Percentiles rank a stretch among this genome's conserved stretches.
Conservation (phyloP, 1,284 basidiomycete genomes). For the Neotropicomus parvogracilis region DNA sequence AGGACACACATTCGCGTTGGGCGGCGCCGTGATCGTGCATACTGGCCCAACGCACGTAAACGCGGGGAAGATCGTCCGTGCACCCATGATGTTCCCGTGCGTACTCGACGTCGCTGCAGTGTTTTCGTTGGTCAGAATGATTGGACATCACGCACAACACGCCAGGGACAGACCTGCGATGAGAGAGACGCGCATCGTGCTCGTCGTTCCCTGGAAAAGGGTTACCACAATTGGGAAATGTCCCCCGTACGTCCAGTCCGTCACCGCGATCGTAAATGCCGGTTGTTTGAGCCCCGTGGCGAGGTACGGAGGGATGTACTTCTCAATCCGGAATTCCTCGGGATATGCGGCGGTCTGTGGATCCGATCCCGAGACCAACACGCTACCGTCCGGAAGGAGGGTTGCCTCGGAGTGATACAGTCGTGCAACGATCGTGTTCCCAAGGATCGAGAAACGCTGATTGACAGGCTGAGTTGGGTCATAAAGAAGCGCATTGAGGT, state of each 20-base stretch:
- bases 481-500: slow-evolving; percentile 62
- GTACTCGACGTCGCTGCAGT: slow-evolving; percentile 68
- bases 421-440: slow-evolving; percentile 71
- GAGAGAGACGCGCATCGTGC: slow-evolving; percentile 61
- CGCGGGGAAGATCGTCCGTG: slow-evolving; percentile 63
- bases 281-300: slow-evolving; percentile 55
- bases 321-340: slow-evolving; percentile 74
- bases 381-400: slow-evolving; percentile 64
- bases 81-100: slow-evolving; percentile 74
- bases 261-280: slow-evolving; percentile 49
- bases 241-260: slow-evolving; percentile 59
- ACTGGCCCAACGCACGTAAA: slow-evolving; percentile 59
- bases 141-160: background rate
- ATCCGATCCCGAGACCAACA: slow-evolving; percentile 73
- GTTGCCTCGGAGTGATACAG: slow-evolving; percentile 79
- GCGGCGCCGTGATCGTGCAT: slow-evolving; percentile 67
- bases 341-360: slow-evolving; percentile 54
- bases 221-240: slow-evolving; percentile 50
- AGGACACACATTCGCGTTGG: slow-evolving; percentile 61
- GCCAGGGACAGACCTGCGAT: slow-evolving; percentile 44
- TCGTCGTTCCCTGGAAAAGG: slow-evolving; percentile 52
- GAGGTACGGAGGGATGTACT: slow-evolving; percentile 73
- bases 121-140: background rate
- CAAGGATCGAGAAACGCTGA: slow-evolving; percentile 64
- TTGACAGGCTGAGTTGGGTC: slow-evolving; percentile 58